phyloP scores from a whole-genome alignment of 345 rosid genomes.

The Heritiera fomes region DNA sequence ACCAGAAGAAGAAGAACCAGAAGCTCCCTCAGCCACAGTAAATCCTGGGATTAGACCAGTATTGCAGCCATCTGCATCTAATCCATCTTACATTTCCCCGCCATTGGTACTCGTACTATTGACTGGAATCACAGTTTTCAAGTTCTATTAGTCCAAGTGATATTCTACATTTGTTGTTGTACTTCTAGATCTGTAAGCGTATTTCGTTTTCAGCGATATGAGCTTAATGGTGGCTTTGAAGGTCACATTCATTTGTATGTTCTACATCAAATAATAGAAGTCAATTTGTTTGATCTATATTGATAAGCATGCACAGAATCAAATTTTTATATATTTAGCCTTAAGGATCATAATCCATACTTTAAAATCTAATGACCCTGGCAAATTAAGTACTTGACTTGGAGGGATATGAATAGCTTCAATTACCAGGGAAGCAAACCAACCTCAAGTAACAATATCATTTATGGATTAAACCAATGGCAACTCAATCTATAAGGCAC shows the following conservation, averaged over 20 bases:
- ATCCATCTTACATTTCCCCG: background rate
- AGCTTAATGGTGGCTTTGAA: background rate
- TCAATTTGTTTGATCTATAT: background rate
- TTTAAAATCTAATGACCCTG: background rate
- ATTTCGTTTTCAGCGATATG: background rate
- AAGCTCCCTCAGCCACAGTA: constrained; percentile 27
- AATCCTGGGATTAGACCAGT: constrained; percentile 39
- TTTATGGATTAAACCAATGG: background rate
- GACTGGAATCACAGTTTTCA: background rate
- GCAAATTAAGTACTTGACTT: background rate
- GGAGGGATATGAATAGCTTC: background rate
- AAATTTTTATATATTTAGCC: background rate
- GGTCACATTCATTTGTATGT: background rate
- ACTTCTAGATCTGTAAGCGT: background rate
- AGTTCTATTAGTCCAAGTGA: background rate
- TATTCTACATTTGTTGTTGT: background rate
- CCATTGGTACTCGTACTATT: background rate
- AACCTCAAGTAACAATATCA: background rate
- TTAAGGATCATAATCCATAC: background rate
- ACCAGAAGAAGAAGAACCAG: constrained; percentile 16
- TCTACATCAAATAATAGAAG: background rate
- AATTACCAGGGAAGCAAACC: background rate
- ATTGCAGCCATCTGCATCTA: constrained; percentile 25
- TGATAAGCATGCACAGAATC: background rate
- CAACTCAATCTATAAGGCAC: background rate